Evolutionary conservation across 768 basidiomycete species (phyloP), one percentile per base, ranked within the genome.

Genomic region (Sistotremastrum suecicum): DNA sequence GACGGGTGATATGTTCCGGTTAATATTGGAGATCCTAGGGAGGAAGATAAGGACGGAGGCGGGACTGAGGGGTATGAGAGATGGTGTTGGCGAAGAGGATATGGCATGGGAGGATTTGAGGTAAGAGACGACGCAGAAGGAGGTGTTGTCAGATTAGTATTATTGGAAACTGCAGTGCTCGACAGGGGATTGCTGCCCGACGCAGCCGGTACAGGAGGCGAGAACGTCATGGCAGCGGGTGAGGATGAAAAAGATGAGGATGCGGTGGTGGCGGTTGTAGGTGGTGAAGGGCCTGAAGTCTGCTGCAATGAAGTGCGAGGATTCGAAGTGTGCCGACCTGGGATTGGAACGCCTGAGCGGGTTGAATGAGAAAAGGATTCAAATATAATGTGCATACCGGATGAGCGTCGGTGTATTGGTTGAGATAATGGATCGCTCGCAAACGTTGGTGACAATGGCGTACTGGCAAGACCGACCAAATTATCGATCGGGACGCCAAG

Each of bases 61-160:
- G 87, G 86, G 0, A 88, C 87, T 5, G 78, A 79, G 0, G 86
- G 86, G 53, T 90, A 90, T 4, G 83, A 73, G 43, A 89, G 67
- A 9, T 55, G 60, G 6, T 55, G 66, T 44, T 53, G 61, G 5
- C 58, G 63, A 41, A 59, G 59, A 31, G 66, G 46, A 50, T 57
- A 60, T 9, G 56, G 53, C 12, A 51, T 51, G 5, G 57, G 61
- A 5, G 63, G 60, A 45, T 68, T 68, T 5, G 70, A 61, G 36
- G 68, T 66, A 43, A 72, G 66, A 3, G 74, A 75, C 7, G 70
- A 65, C 6, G 78, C 76, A 3, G 80, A 78, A 2, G 82, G 78
- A 3, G 86, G 85, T 34, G 82, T 86, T 3, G 85, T 89, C 46
- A 78, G 53, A 44, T 74, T 72, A 9, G 84, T 86, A 43, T 70